Evolutionary conservation across 2,329 filamentous ascomycete species (phyloP), one percentile per base, ranked within the genome.

Genomic region (Exophiala phaeomuriformis): DNA sequence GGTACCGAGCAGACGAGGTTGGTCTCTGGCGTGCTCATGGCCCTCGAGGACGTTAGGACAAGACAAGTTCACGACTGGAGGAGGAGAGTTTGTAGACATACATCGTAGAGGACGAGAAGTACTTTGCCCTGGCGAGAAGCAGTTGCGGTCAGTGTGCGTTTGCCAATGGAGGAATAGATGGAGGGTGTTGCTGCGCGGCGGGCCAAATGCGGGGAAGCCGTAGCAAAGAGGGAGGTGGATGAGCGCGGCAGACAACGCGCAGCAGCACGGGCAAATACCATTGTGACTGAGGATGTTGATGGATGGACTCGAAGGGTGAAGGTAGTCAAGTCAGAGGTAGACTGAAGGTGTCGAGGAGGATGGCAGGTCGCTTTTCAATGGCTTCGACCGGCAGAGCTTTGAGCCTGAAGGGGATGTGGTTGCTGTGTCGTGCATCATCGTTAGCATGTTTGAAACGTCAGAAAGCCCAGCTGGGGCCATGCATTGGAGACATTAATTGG

Each of bases 91-190:
- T 50, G 30, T 44, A 28, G 27, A 77, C 79, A 76, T 75, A 83
- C 90, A 75, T 96, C 90, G 79, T 96, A 96, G 65, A 95, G 82
- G 66, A 95, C 88, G 69, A 90, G 79, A 70, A 96, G 85, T 75
- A 96, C 88, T 79, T 96, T 96, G 77, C 90, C 90, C 90, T 96
- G 80, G 75, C 81, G 81, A 64, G 77, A 77, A 62, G 83, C 77
- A 68, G 80, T 78, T 60, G 80, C 78, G 59, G 81, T 83, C 74
- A 84, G 80, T 75, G 75, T 79, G 73, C 80, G 78, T 57, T 57
- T 62, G 47, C 53, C 51, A 62, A 55, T 50, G 7, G 59, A 41
- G 28, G 58, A 54, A 47, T 43, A 51, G 52, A 53, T 49, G 40
- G 44, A 57, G 47, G 56, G 57, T 42, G 49, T 52, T 44, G 52